Conservation (phyloP, 306 rosid genomes). For the Cicer judaicum region DNA sequence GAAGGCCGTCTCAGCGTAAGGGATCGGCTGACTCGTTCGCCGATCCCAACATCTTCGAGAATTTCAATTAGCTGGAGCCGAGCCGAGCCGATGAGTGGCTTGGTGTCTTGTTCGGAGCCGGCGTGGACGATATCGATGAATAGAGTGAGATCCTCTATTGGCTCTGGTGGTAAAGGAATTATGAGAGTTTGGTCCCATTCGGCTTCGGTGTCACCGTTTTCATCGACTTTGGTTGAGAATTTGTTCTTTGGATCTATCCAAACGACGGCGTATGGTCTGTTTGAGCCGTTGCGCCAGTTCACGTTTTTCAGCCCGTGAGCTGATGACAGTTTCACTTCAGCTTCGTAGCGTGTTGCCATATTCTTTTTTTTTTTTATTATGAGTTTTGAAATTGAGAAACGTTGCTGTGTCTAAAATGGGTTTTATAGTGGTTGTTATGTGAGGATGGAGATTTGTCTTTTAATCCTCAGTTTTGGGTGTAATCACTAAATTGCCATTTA, state of each 20-base stretch:
- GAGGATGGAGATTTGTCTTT: too few relatives aligned
- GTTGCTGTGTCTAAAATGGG: too few relatives aligned
- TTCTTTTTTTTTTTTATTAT: neutral
- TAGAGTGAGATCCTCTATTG: conserved; percentile 62
- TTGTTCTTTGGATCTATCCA: conserved; percentile 75
- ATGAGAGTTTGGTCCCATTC: conserved; percentile 69
- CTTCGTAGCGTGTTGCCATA: conserved; percentile 71
- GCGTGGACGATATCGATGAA: conserved; percentile 76
- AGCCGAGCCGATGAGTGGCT: conserved; percentile 82
- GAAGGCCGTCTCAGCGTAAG: conserved; percentile 77
- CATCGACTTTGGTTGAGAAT: conserved; percentile 58
- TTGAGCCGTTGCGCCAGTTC: conserved; percentile 81
- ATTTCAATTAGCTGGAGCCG: conserved; percentile 59
- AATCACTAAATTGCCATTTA: too few relatives aligned
- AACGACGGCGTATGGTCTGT: conserved; percentile 78
- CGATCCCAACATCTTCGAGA: conserved; percentile 59
- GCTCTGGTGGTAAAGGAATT: conserved; percentile 55
- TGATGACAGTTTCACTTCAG: conserved; percentile 60
- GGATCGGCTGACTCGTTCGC: conserved; percentile 45
- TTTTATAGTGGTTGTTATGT: too few relatives aligned
- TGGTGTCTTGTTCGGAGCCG: conserved; percentile 68
- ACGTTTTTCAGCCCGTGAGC: conserved; percentile 78
- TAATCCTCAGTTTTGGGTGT: too few relatives aligned
- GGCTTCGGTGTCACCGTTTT: conserved; percentile 66
- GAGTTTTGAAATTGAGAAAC: neutral